Evolutionary conservation across 2,329 filamentous ascomycete species (phyloP).

Genomic region (Colletotrichum echinochloae): DNA sequence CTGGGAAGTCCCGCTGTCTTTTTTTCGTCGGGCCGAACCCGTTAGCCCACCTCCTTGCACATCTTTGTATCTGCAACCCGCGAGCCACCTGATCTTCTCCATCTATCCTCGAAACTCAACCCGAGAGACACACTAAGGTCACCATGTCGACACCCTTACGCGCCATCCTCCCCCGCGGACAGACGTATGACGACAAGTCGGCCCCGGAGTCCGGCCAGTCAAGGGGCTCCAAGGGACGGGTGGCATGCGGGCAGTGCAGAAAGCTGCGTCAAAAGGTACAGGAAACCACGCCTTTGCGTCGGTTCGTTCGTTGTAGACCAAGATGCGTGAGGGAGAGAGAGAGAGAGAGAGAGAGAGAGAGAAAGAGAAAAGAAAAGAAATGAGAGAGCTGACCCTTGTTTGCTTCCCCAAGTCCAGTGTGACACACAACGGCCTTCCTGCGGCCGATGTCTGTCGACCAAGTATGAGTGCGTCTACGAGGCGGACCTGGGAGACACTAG

Average conservation of each 20-base stretch:
- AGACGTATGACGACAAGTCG: conserved; percentile 6
- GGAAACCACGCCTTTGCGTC: not conserved
- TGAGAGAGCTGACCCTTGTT: not conserved
- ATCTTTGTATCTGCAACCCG: not conserved
- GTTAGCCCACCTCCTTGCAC: not conserved
- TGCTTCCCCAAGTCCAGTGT: not conserved
- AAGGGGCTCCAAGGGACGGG: conserved; percentile 20
- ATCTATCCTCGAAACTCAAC: not conserved
- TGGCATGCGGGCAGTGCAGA: conserved; percentile 29
- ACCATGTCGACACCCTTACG: conserved; percentile 27
- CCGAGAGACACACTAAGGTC: not conserved
- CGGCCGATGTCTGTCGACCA: conserved; percentile 10
- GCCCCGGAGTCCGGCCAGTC: not conserved
- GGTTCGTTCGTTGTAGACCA: not conserved
- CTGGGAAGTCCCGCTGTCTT: not conserved
- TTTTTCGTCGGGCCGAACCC: not conserved
- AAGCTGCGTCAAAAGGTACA: conserved; percentile 34
- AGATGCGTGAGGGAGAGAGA: too few species aligned
- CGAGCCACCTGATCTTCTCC: not conserved
- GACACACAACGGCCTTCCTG: conserved; percentile 30
- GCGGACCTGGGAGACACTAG: conserved; percentile 32
- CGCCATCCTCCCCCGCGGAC: conserved; percentile 15
- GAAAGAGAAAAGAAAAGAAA: too few species aligned
- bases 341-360: too few species aligned
- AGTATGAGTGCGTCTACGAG: conserved; percentile 24